A percentile compares a stretch with the other conserved stretches of the same genome.
Conservation (phyloP, 805 yeast species). For the Lachancea lanzarotensis region DNA sequence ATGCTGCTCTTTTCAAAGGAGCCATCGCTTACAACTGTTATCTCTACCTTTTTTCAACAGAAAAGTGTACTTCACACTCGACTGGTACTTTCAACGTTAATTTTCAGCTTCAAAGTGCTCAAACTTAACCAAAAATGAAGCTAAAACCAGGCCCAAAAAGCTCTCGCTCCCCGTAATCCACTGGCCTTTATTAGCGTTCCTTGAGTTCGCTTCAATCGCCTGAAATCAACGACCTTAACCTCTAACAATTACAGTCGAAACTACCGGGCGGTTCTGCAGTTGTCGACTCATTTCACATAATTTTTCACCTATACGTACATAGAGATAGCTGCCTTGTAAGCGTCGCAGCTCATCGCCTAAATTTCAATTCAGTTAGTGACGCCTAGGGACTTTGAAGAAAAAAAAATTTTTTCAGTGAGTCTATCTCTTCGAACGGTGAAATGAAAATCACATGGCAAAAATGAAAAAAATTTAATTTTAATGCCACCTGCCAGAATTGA, state of each 20-base stretch:
- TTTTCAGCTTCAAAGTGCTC: neutral
- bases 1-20: slow-evolving; percentile 19
- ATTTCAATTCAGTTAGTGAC: no score
- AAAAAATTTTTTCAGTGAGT: slow-evolving; percentile 10
- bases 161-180: neutral
- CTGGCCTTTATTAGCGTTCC: neutral
- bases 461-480: no score
- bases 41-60: neutral
- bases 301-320: neutral
- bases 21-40: slow-evolving; percentile 3
- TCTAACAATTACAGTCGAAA: neutral
- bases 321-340: neutral
- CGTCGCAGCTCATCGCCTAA: neutral
- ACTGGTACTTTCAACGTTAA: neutral
- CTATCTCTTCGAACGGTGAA: slow-evolving; percentile 9
- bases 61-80: neutral
- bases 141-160: neutral
- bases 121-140: neutral
- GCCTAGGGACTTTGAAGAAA: neutral
- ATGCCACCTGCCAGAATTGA: slow-evolving; percentile 84
- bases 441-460: no score
- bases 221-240: neutral
- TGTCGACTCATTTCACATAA: neutral
- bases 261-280: neutral
- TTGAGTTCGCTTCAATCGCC: neutral